phyloP scores from a whole-genome alignment of 164 flowering plant genomes.

The Vitis cinerea region DNA sequence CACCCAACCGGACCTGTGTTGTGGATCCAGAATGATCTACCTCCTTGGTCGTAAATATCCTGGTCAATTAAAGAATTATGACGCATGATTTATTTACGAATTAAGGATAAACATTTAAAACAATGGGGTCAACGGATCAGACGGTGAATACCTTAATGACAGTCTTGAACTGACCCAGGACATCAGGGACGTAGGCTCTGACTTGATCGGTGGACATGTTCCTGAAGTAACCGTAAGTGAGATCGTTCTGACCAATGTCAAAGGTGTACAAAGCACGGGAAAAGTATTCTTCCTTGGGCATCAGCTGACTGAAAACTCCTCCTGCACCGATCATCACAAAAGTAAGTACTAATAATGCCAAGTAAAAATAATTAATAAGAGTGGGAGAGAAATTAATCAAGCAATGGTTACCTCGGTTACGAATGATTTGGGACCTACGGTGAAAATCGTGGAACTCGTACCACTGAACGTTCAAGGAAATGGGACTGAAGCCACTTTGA shows the following conservation, averaged over 20 bases:
- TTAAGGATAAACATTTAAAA: neutral
- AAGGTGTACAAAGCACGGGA: conserved; percentile 46
- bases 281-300: conserved; percentile 36
- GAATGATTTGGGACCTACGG: conserved; percentile 26
- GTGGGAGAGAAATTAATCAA: neutral
- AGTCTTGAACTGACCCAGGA: conserved; percentile 21
- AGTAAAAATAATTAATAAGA: neutral
- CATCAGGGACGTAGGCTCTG: conserved; percentile 30
- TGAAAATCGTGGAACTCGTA: conserved; percentile 24
- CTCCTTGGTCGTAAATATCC: conserved; percentile 40
- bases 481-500: conserved; percentile 61
- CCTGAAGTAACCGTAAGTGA: conserved; percentile 33
- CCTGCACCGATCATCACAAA: conserved; percentile 6
- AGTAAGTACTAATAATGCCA: neutral
- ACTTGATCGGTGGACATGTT: conserved; percentile 36
- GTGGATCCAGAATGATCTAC: conserved; percentile 49
- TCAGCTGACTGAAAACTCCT: conserved; percentile 18
- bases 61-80: conserved; percentile 1
- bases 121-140: neutral
- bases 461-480: conserved; percentile 55
- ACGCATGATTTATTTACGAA: neutral
- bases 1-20: conserved; percentile 60
- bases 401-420: conserved; percentile 9
- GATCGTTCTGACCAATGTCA: conserved; percentile 63
- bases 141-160: conserved; percentile 17